Percentiles rank a stretch among this genome's conserved stretches.
phyloP scores from a whole-genome alignment of 2,329 filamentous ascomycete genomes.

The Colletotrichum sp. region DNA sequence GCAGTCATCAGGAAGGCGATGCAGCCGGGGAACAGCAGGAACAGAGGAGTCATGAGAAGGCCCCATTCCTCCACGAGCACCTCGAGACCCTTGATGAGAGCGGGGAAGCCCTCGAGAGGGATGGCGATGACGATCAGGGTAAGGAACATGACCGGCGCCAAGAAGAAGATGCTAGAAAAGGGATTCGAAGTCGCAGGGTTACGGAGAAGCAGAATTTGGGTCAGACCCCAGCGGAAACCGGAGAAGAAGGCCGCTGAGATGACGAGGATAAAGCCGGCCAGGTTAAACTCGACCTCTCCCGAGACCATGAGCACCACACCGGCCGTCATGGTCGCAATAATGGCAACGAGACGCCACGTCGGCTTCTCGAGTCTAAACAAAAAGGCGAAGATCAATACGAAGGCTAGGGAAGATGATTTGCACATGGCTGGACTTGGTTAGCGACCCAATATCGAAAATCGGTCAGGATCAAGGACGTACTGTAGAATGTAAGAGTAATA shows the following conservation, averaged over 20 bases:
- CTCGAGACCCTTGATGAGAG: slow-evolving; percentile 69
- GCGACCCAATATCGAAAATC: slow-evolving; percentile 1
- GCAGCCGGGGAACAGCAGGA: slow-evolving; percentile 87
- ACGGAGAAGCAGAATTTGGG: slow-evolving; percentile 90
- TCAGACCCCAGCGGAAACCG: slow-evolving; percentile 97
- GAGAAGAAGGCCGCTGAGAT: slow-evolving; percentile 95
- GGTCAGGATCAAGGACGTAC: slow-evolving; percentile 46
- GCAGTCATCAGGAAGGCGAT: slow-evolving; percentile 97
- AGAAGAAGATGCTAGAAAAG: slow-evolving; percentile 95
- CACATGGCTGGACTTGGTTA: slow-evolving; percentile 75
- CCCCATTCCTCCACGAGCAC: slow-evolving; percentile 73
- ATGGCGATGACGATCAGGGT: slow-evolving; percentile 81
- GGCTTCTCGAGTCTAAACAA: slow-evolving; percentile 88
- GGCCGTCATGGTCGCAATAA: slow-evolving; percentile 89
- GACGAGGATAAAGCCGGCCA: slow-evolving; percentile 87
- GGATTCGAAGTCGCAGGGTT: slow-evolving; percentile 96
- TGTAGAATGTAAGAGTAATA: slow-evolving; percentile 96
- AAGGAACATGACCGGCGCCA: slow-evolving; percentile 96
- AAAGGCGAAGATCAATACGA: slow-evolving; percentile 95
- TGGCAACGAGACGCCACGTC: slow-evolving; percentile 82
- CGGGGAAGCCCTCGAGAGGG: slow-evolving; percentile 79
- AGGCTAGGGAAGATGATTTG: slow-evolving; percentile 94
- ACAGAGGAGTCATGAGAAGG: slow-evolving; percentile 64
- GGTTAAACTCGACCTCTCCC: slow-evolving; percentile 88
- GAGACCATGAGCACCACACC: slow-evolving; percentile 99